Percentiles rank a stretch among this genome's conserved stretches.
These are phyloP conservation scores for Leccinum ochraceum DNA, from an alignment of 768 basidiomycete genomes.

Conservation along the genomic window DNA sequence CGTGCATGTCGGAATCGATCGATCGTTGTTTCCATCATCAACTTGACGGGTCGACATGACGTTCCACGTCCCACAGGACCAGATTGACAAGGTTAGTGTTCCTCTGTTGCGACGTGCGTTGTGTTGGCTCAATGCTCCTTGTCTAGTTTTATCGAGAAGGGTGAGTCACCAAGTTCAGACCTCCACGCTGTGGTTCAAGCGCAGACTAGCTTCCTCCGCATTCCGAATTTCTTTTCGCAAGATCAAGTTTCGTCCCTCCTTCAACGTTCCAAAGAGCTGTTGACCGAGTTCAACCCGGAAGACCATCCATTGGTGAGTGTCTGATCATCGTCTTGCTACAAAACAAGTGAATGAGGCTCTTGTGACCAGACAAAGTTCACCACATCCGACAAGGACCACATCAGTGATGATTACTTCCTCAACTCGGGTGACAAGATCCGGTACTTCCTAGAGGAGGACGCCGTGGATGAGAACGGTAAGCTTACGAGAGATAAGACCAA, in stretches of 20 bases:
- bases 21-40: neutral
- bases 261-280: slow-evolving; percentile 66
- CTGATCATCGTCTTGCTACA: slow-evolving; percentile 1
- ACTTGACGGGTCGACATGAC: slow-evolving; percentile 1
- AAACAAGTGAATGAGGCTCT: neutral
- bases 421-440: slow-evolving; percentile 92
- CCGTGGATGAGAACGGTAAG: slow-evolving; percentile 67
- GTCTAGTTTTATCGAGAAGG: slow-evolving; percentile 59
- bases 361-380: slow-evolving; percentile 80
- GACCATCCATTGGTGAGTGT: slow-evolving; percentile 77
- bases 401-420: slow-evolving; percentile 94
- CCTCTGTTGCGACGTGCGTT: neutral
- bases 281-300: slow-evolving; percentile 75
- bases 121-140: neutral
- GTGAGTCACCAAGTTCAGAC: slow-evolving; percentile 35
- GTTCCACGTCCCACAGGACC: slow-evolving; percentile 55
- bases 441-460: slow-evolving; percentile 92
- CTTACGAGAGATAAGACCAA: slow-evolving; percentile 70
- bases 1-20: neutral
- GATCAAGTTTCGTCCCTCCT: slow-evolving; percentile 64
- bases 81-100: slow-evolving; percentile 54
- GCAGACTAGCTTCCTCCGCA: slow-evolving; percentile 65
- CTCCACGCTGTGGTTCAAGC: neutral
- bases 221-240: slow-evolving; percentile 70
- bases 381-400: slow-evolving; percentile 69